A percentile compares a stretch with the other conserved stretches of the same genome.
Conservation (phyloP, 2,329 filamentous ascomycete genomes). For the Exutisphaerella laricina region DNA sequence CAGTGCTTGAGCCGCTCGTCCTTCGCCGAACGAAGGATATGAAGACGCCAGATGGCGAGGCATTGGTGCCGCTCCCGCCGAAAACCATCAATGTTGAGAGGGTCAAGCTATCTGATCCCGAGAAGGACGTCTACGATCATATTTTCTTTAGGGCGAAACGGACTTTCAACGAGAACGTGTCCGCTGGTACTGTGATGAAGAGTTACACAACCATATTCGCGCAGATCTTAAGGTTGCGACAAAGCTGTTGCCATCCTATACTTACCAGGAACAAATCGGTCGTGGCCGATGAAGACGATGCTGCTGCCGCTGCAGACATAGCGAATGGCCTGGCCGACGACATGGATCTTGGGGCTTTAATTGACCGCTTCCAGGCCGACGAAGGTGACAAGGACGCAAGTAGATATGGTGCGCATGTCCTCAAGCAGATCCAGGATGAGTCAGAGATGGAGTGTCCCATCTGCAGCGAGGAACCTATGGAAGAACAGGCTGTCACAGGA, state of each 20-base stretch:
- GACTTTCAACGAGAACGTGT: conserved; percentile 78
- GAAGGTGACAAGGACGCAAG: conserved; percentile 56
- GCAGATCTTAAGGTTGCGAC: conserved; percentile 85
- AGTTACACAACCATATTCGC: conserved; percentile 97
- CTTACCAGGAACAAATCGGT: conserved; percentile 80
- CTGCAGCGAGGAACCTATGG: conserved; percentile 92
- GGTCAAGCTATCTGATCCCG: conserved; percentile 75
- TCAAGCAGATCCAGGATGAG: conserved; percentile 88
- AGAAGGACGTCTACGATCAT: conserved; percentile 87
- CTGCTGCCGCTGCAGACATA: conserved; percentile 69
- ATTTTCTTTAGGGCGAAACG: conserved; percentile 78
- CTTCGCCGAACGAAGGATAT: conserved; percentile 95
- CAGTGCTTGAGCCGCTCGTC: conserved; percentile 91
- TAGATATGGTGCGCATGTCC: conserved; percentile 76
- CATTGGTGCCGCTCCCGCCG: conserved; percentile 73
- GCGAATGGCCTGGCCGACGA: conserved; percentile 82
- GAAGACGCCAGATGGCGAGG: conserved; percentile 83
- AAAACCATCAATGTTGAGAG: conserved; percentile 80
- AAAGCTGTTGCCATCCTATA: conserved; percentile 89
- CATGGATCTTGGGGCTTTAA: conserved; percentile 86
- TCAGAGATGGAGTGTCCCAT: conserved; percentile 86
- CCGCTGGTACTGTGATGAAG: conserved; percentile 88
- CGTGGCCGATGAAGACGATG: conserved; percentile 82
- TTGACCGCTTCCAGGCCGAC: conserved; percentile 70
- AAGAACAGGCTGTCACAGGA: conserved; percentile 85